These are phyloP conservation scores for Venturia oleaginea DNA, from an alignment of 2,329 filamentous ascomycete genomes.

Conservation along the genomic window DNA sequence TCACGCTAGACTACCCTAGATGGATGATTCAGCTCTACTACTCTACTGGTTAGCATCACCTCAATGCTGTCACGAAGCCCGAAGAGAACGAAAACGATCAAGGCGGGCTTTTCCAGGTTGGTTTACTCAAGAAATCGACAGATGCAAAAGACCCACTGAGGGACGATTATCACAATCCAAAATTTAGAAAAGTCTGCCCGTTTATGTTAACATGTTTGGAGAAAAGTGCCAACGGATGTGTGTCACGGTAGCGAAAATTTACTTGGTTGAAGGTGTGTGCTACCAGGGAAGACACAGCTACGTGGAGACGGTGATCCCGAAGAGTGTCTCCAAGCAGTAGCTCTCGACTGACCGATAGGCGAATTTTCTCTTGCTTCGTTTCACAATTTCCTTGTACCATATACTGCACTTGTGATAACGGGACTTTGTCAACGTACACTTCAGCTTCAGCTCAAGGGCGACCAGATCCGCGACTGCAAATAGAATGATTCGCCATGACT, in stretches of 20 bases:
- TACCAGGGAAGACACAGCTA: not conserved
- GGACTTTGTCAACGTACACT: no score
- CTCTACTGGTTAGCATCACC: not conserved
- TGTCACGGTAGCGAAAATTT: not conserved
- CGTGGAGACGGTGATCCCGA: not conserved
- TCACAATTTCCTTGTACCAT: not conserved
- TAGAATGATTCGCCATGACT: not conserved
- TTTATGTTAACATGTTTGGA: not conserved
- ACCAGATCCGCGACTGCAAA: not conserved
- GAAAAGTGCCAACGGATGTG: not conserved
- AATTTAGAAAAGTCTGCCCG: not conserved
- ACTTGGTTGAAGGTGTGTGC: not conserved
- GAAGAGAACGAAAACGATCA: not conserved
- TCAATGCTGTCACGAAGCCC: not conserved
- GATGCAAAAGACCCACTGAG: not conserved
- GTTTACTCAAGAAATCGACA: not conserved
- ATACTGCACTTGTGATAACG: no score
- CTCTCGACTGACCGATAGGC: not conserved
- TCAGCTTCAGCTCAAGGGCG: not conserved
- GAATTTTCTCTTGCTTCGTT: not conserved
- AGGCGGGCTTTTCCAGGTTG: not conserved
- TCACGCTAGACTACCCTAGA: not conserved
- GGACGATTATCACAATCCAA: not conserved
- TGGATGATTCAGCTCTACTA: not conserved
- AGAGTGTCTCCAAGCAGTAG: no score